A percentile compares a stretch with the other conserved stretches of the same genome.
These are phyloP conservation scores for Ophiosphaerella korrae DNA, from an alignment of 2,329 filamentous ascomycete species.

Conservation along the genomic window DNA sequence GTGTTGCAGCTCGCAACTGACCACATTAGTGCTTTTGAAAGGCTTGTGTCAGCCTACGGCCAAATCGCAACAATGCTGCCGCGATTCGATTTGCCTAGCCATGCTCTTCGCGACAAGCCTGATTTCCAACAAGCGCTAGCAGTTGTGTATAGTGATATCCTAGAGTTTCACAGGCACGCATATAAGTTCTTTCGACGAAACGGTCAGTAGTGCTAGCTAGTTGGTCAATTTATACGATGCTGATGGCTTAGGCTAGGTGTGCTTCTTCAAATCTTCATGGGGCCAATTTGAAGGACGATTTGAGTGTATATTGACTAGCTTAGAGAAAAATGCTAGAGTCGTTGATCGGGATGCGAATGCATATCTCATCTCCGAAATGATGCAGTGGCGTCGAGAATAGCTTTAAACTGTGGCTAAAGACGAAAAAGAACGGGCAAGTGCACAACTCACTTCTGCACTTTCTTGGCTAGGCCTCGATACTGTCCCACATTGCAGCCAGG, in stretches of 20 bases:
- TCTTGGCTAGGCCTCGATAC: slow-evolving; percentile 29
- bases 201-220: slow-evolving; percentile 24
- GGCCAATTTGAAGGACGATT: slow-evolving; percentile 33
- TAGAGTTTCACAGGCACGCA: slow-evolving; percentile 53
- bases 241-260: slow-evolving; percentile 28
- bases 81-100: slow-evolving; percentile 44
- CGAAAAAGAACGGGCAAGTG: slow-evolving; percentile 8
- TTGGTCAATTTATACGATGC: too few species aligned
- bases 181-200: slow-evolving; percentile 52
- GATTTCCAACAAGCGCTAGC: slow-evolving; percentile 50
- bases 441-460: slow-evolving; percentile 17
- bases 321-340: slow-evolving; percentile 27
- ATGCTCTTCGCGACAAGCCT: slow-evolving; percentile 31
- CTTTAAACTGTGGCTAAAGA: slow-evolving; percentile 11
- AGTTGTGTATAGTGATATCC: slow-evolving; percentile 54
- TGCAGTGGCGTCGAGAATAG: slow-evolving; percentile 18
- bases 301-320: slow-evolving; percentile 30
- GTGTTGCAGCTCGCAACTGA: slow-evolving; percentile 28
- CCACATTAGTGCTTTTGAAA: slow-evolving; percentile 49
- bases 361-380: slow-evolving; percentile 28
- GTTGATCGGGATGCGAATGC: slow-evolving; percentile 36
- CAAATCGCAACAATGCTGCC: slow-evolving; percentile 48
- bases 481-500: not conserved
- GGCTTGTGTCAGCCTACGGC: slow-evolving; percentile 49
- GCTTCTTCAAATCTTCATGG: slow-evolving; percentile 37